Conservation (phyloP, 176 grass and related monocot genomes). For the Stipa capillata region DNA sequence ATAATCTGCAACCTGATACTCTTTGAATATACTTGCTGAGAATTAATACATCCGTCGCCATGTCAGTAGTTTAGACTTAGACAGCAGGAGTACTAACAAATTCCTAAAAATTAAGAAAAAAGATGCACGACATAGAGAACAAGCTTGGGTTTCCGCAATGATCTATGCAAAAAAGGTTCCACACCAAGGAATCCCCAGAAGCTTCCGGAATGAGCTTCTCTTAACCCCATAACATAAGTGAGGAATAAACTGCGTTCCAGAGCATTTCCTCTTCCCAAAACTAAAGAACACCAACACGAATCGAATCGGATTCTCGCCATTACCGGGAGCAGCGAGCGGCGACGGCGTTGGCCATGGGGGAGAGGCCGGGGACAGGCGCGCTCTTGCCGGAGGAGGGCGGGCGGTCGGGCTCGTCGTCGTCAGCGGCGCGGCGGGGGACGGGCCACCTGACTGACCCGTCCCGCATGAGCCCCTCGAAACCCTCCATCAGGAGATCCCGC, state of each 20-base stretch:
- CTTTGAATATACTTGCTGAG: background rate
- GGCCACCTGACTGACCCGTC: constrained; percentile 88
- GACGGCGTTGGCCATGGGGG: constrained; percentile 64
- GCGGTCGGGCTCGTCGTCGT: constrained; percentile 46
- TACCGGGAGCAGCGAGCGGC: constrained; percentile 78
- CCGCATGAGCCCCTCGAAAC: constrained; percentile 73
- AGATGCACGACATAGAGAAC: too few relatives aligned
- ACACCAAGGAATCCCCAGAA: background rate
- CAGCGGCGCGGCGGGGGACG: constrained; percentile 48
- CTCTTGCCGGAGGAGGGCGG: constrained; percentile 41
- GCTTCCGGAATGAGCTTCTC: background rate
- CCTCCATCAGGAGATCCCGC: constrained; percentile 65
- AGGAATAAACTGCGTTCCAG: background rate
- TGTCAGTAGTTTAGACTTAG: background rate
- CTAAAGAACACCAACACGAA: background rate
- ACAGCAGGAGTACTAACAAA: background rate
- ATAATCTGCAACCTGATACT: background rate
- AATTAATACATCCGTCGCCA: background rate
- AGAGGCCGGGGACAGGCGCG: constrained; percentile 58
- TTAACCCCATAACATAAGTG: background rate
- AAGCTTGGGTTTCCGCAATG: background rate
- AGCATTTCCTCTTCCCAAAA: background rate
- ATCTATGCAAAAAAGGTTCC: background rate
- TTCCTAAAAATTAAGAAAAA: background rate
- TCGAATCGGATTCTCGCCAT: background rate